Conservation (phyloP, 345 rosid species). For the Gossypium thurberi region DNA sequence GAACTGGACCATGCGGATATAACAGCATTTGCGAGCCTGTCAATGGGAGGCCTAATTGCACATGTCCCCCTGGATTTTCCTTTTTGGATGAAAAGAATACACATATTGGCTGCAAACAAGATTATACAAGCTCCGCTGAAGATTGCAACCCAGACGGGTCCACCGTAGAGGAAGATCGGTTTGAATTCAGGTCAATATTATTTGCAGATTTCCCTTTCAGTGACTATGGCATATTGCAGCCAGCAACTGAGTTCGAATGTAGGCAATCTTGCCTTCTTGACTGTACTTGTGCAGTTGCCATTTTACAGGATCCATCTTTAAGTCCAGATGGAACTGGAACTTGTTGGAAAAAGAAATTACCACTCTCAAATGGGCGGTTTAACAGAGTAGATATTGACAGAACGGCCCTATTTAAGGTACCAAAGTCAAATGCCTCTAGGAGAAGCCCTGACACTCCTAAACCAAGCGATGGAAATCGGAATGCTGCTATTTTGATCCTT, state of each 20-base stretch:
- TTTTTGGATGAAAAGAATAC: constrained; percentile 3
- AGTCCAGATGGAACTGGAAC: background rate
- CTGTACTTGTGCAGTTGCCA: constrained; percentile 14
- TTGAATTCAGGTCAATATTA: background rate
- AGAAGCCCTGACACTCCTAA: background rate
- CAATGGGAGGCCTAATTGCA: constrained; percentile 8
- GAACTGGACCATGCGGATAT: constrained; percentile 14
- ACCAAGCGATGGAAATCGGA: background rate
- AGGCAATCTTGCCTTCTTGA: constrained; percentile 11
- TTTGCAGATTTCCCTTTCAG: constrained; percentile 3
- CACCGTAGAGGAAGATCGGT: background rate
- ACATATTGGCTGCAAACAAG: constrained; percentile 5
- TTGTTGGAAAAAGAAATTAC: constrained; percentile 16
- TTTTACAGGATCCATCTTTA: background rate
- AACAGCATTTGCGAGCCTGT: constrained; percentile 6
- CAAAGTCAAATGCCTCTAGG: background rate
- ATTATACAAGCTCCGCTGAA: constrained; percentile 3
- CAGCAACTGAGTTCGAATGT: background rate
- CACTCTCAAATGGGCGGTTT: background rate
- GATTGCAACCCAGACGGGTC: constrained; percentile 8
- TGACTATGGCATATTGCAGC: constrained; percentile 1
- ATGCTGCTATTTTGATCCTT: constrained; percentile 2
- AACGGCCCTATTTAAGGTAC: constrained; percentile 6
- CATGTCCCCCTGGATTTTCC: constrained; percentile 7
- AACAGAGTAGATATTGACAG: background rate